phyloP scores from a whole-genome alignment of 2,329 filamentous ascomycete genomes.

The Penicillium fuscoglaucum region DNA sequence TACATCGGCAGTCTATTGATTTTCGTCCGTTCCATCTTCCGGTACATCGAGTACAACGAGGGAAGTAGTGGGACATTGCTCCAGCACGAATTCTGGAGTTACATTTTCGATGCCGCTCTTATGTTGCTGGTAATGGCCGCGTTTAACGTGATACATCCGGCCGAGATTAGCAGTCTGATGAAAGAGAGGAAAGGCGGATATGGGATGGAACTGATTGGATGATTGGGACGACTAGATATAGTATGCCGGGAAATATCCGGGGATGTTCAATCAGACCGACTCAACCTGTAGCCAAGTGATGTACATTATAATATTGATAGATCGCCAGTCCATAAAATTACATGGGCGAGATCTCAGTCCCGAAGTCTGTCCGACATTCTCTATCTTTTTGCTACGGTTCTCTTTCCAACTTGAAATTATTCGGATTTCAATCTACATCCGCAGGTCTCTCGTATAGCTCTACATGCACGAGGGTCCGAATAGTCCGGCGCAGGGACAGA shows the following conservation, averaged over 20 bases:
- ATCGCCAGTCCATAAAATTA: background rate
- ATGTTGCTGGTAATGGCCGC: background rate
- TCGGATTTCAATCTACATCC: background rate
- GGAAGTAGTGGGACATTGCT: background rate
- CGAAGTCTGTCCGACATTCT: background rate
- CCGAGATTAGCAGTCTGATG: background rate
- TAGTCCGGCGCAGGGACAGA: conserved; percentile 8
- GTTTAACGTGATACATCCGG: background rate
- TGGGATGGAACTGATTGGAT: background rate
- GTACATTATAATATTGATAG: background rate
- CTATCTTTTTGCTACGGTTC: background rate
- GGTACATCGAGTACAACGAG: conserved; percentile 3
- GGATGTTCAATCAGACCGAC: background rate
- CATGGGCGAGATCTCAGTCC: background rate
- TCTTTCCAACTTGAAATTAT: background rate
- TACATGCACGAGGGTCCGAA: conserved; percentile 1
- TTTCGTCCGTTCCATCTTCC: background rate
- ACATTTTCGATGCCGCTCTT: background rate
- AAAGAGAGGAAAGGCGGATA: background rate
- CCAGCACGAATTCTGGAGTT: background rate
- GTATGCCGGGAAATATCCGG: background rate
- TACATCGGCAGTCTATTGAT: background rate
- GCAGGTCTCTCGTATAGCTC: background rate
- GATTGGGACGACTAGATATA: background rate
- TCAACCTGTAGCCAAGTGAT: background rate